Base-by-base conservation (phyloP, 164 flowering plant genomes). In the Euptelea pleiosperma region DNA sequence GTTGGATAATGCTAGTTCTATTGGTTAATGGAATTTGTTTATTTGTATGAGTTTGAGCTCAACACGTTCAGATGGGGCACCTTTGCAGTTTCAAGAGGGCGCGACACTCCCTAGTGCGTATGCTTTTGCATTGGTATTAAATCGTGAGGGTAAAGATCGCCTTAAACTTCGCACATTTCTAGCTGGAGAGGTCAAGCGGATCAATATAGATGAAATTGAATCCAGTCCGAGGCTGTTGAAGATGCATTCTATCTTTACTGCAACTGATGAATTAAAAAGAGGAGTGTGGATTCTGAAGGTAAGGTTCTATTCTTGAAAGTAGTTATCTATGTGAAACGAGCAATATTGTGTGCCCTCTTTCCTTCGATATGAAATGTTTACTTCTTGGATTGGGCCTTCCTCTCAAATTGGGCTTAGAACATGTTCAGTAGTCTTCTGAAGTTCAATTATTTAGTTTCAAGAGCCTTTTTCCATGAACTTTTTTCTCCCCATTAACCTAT, bases 91-190 rank as follows among this genome's bases (percentile, higher is more conserved):
- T 75, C 75, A 77, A 58, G 82, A 58, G 19, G 75, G 67, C 36
- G 52, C 43, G 18, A 62, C 54, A 42, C 63, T 81, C 21, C 85
- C 94, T 16, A 64, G 62, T 16, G 28, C 79, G 2, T 88, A 86
- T 77, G 97, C 87, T 18, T 90, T 93, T 83, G 97, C 88, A 2
- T 53, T 86, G 61, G 97, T 86, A 60, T 96, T 88, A 59, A 73
- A 84, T 69, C 78, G 83, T 31, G 84, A 77, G 41, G 68, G 65
- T 28, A 31, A 54, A 31, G 65, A 62, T 60, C 67, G 57, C 22
- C 63, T 91, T 43, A 74, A 73, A 54, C 80, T 93, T 29, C 73
- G 91, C 64, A 77, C 86, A 77, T 78, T 67, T 70, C 70, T 88
- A 43, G 70, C 61, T 42, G 92, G 86, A 68, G 93, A 86, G 64